phyloP scores from a whole-genome alignment of 352 stramenopile species.

The Pythium utonaiense region DNA sequence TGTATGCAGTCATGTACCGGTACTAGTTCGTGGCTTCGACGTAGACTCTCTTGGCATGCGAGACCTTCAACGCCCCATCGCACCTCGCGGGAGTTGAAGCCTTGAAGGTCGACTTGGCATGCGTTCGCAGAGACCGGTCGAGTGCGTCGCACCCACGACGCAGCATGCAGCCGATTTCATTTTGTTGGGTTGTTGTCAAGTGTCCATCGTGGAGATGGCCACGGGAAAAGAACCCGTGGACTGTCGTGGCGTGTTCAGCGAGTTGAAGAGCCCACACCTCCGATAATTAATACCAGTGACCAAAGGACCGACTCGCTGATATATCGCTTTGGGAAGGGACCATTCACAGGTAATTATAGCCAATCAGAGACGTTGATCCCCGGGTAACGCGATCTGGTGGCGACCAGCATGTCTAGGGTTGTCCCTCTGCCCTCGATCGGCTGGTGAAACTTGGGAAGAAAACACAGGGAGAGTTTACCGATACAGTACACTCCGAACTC shows the following conservation, averaged over 20 bases:
- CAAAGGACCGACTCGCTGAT: neutral
- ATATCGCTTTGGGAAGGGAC: neutral
- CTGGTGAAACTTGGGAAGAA: neutral
- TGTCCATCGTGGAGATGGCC: neutral
- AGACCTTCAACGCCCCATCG: too few species aligned
- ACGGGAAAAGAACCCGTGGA: neutral
- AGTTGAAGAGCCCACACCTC: neutral
- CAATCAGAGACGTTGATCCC: neutral
- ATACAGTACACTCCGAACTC: too few species aligned
- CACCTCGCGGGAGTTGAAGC: too few species aligned
- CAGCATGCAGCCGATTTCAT: neutral
- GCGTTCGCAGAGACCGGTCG: neutral
- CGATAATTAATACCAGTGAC: neutral
- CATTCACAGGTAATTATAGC: neutral
- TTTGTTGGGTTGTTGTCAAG: neutral
- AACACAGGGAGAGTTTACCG: neutral
- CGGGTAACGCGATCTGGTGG: constrained; percentile 13
- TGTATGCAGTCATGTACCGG: too few species aligned
- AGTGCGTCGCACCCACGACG: neutral
- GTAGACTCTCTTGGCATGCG: too few species aligned
- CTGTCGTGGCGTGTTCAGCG: neutral
- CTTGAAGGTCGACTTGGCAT: too few species aligned
- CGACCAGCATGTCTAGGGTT: constrained; percentile 7
- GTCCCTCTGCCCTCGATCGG: neutral
- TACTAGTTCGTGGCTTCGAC: too few species aligned